Evolutionary conservation across 164 flowering plant genomes (phyloP), one percentile per base, ranked within the genome.

Genomic region (Euptelea pleiosperma): DNA sequence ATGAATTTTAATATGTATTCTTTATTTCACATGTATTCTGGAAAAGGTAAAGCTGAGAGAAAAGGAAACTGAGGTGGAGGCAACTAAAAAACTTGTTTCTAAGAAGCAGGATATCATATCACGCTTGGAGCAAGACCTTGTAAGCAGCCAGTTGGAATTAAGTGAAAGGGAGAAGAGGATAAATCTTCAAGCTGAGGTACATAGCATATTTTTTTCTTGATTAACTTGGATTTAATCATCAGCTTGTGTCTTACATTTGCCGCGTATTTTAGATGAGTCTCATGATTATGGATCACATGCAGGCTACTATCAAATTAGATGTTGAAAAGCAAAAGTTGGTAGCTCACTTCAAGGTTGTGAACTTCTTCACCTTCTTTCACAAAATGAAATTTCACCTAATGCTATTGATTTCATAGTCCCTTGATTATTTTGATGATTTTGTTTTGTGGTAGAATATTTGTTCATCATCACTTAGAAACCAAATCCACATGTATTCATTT

Each of bases 81-180:
- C 79, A 55, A 50, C 69, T 2, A 73, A 60, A 53, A 82, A 63
- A 35, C 62, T 73, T 58, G 43, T 75, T 30, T 72, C 79, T 21
- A 78, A 82, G 63, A 82, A 74, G 63, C 79, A 80, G 61, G 84
- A 77, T 14, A 28, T 30, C 2, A 60, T 86, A 61, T 70, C 84
- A 3, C 52, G 61, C 42, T 63, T 93, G 58, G 92, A 90, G 72
- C 75, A 75, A 53, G 90, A 82, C 19, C 80, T 93, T 60, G 72
- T 78, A n/a, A 79, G 71, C 26, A 56, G 75, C 73, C 79, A 57
- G 48, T 28, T 49, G 28, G 91, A 83, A 64, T 51, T 90, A 52
- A 60, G 10, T 62, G 87, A 82, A 61, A 76, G 35, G 61, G 90
- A 86, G 64, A 75, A 58, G 44, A 80, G 69, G 68, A 53, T 82